These are phyloP conservation scores for Calonectria pteridis DNA, from an alignment of 2,329 filamentous ascomycete species.

Conservation along the genomic window DNA sequence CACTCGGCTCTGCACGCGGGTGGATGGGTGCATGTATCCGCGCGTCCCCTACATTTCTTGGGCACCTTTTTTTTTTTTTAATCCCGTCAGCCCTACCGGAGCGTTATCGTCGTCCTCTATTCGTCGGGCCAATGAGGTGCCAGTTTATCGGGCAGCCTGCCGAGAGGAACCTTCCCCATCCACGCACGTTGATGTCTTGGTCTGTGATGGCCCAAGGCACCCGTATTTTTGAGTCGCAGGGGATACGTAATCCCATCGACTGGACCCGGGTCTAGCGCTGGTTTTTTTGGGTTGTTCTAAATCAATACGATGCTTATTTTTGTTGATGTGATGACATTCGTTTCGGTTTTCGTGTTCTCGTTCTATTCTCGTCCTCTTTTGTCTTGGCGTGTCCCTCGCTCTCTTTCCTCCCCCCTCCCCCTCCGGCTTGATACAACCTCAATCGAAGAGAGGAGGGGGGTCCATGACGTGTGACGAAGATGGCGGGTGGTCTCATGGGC, in stretches of 20 bases:
- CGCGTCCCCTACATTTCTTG: constrained; percentile 10
- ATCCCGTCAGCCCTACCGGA: constrained; percentile 33
- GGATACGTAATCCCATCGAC: constrained; percentile 39
- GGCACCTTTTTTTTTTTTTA: neutral
- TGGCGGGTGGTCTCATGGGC: neutral
- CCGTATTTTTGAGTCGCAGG: constrained; percentile 40
- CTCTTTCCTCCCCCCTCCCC: neutral
- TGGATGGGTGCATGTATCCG: constrained; percentile 34
- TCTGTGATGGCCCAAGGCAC: constrained; percentile 44
- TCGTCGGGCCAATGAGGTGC: constrained; percentile 38
- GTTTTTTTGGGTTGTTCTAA: neutral
- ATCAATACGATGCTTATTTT: constrained; percentile 19
- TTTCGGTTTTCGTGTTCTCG: neutral
- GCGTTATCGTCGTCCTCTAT: constrained; percentile 19
- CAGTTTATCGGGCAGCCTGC: constrained; percentile 47
- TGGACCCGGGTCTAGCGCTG: neutral
- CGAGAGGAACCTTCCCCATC: constrained; percentile 13
- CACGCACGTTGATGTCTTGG: constrained; percentile 23
- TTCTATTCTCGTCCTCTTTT: neutral
- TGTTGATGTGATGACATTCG: neutral
- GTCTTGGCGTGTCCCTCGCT: neutral
- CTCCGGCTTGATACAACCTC: neutral
- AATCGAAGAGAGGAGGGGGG: neutral
- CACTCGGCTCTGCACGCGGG: neutral
- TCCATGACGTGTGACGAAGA: neutral